These are phyloP conservation scores for barley (Hordeum vulgare) DNA, from an alignment of 176 grass and related monocot species.

Conservation along the genomic window MorexV3_pseudomolecules_assembly NC_058522.1:4179453-4179952, in stretches of 20 bases:
- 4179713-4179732: too few species aligned
- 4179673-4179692: conserved; percentile 3
- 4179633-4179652: conserved; percentile 30
- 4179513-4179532: neutral
- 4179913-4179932: neutral
- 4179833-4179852: conserved; percentile 40
- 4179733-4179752: conserved; percentile 8
- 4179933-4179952: neutral
- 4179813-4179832: conserved; percentile 46
- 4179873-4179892: conserved; percentile 36
- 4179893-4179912: neutral
- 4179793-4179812: conserved; percentile 52
- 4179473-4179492: neutral
- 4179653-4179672: conserved; percentile 10
- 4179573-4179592: conserved; percentile 75
- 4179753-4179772: neutral
- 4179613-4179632: conserved; percentile 43
- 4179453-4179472: neutral
- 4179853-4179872: conserved; percentile 45
- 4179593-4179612: conserved; percentile 46
- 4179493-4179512: neutral
- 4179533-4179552: conserved; percentile 86
- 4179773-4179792: neutral
- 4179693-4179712: conserved; percentile 6
- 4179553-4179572: conserved; percentile 47